Percentiles rank a stretch among this genome's conserved stretches.
phyloP scores from a whole-genome alignment of 495 filamentous ascomycete species.

The Sabuloglossum arenarium region DNA sequence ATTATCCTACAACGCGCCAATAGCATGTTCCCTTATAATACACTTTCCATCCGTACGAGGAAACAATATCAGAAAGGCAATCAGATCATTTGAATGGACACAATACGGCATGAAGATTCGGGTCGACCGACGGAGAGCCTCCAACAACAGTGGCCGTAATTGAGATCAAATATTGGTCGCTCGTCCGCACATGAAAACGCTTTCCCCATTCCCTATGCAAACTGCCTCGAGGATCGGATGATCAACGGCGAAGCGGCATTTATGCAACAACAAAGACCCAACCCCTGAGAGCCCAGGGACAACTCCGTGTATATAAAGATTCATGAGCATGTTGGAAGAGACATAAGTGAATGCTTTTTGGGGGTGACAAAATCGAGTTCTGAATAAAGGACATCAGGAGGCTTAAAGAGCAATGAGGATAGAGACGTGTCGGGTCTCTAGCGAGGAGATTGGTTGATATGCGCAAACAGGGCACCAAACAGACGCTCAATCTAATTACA shows the following conservation, averaged over 20 bases:
- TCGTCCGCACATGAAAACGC: neutral
- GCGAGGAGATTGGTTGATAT: constrained; percentile 14
- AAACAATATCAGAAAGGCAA: neutral
- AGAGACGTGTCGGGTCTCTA: neutral
- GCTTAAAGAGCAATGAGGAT: neutral
- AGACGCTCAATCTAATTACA: constrained; percentile 18
- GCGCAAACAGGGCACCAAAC: constrained; percentile 18
- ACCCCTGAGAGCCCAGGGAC: neutral
- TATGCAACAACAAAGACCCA: constrained; percentile 1
- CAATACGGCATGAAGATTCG: neutral
- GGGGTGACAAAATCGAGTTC: neutral
- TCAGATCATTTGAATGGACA: neutral
- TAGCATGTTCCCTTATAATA: neutral
- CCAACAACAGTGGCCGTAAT: neutral
- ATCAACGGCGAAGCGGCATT: neutral
- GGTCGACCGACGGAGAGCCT: neutral
- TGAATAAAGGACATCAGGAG: neutral
- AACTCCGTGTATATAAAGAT: neutral
- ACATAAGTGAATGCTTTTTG: neutral
- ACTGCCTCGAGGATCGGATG: neutral
- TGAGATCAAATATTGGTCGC: neutral
- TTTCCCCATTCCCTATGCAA: neutral
- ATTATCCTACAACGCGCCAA: neutral
- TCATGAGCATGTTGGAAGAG: neutral
- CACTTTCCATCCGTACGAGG: neutral